Evolutionary conservation across 169 alveolate genomes (phyloP).

Genomic region (Plasmodium vivax): DNA sequence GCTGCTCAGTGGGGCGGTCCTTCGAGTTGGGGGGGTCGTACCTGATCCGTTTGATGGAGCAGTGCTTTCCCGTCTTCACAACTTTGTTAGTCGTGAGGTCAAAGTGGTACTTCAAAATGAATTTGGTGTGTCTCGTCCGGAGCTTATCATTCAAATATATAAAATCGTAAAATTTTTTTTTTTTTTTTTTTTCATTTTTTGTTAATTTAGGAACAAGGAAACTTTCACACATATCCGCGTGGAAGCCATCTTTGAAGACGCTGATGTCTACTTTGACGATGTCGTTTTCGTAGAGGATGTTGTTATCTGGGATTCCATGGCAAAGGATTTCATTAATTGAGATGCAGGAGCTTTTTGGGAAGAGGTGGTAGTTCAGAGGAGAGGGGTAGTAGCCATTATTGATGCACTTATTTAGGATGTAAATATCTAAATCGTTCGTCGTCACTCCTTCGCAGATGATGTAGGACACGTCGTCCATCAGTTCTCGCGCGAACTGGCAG

Average conservation of each 20-base stretch:
- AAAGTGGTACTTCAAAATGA: conserved; percentile 35
- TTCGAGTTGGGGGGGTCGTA: conserved; percentile 57
- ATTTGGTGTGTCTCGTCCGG: conserved; percentile 22
- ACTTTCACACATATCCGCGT: conserved; percentile 85
- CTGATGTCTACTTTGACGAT: conserved; percentile 81
- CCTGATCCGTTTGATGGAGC: conserved; percentile 1
- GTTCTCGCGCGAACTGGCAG: conserved; percentile 79
- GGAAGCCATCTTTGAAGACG: conserved; percentile 79
- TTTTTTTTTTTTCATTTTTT: conserved; percentile 42
- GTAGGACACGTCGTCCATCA: conserved; percentile 78
- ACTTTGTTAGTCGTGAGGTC: conserved; percentile 29
- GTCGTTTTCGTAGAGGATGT: conserved; percentile 80
- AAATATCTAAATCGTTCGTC: conserved; percentile 81
- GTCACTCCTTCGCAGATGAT: conserved; percentile 79
- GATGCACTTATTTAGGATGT: conserved; percentile 76
- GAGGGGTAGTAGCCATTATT: conserved; percentile 82
- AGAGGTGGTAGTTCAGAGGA: conserved; percentile 81
- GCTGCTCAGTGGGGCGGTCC: neutral
- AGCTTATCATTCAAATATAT: conserved; percentile 46
- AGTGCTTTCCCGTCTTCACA: conserved; percentile 11
- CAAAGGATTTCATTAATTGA: conserved; percentile 82
- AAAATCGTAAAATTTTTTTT: conserved; percentile 40
- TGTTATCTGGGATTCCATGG: conserved; percentile 85
- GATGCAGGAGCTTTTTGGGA: conserved; percentile 82
- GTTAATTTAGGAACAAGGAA: conserved; percentile 70